A percentile compares a stretch with the other conserved stretches of the same genome.
phyloP scores from a whole-genome alignment of 495 filamentous ascomycete genomes.

The Penicillium cataractarum region DNA sequence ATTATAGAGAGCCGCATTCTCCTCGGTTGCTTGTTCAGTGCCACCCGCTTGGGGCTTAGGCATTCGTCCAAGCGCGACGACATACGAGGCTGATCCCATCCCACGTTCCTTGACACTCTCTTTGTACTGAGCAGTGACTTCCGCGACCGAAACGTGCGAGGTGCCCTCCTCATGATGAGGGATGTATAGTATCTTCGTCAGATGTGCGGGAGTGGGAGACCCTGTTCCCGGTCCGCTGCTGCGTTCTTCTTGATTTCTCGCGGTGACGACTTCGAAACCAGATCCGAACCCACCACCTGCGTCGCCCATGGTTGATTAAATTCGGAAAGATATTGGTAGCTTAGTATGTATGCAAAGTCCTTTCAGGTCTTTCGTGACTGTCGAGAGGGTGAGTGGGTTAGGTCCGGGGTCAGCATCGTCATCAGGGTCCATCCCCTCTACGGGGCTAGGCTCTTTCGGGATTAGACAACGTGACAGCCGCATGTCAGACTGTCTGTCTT shows the following conservation, averaged over 20 bases:
- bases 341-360: not conserved
- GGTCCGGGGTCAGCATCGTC: not conserved
- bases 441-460: not conserved
- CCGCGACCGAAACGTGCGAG: not conserved
- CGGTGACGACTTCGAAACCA: not conserved
- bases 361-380: not conserved
- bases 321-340: not conserved
- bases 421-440: not conserved
- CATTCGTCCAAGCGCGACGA: not conserved
- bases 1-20: not conserved
- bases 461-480: not conserved
- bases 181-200: constrained; percentile 1
- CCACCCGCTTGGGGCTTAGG: not conserved
- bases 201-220: constrained; percentile 1
- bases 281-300: not conserved
- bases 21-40: not conserved
- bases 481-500: not conserved
- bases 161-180: not conserved
- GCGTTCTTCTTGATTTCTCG: not conserved
- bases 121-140: not conserved
- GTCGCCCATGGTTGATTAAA: not conserved
- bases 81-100: constrained; percentile 7
- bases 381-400: not conserved
- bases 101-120: not conserved
- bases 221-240: not conserved